Evolutionary conservation across 2,329 filamentous ascomycete species (phyloP), one percentile per base, ranked within the genome.

Genomic region (Allantophomopsis lycopodina): DNA sequence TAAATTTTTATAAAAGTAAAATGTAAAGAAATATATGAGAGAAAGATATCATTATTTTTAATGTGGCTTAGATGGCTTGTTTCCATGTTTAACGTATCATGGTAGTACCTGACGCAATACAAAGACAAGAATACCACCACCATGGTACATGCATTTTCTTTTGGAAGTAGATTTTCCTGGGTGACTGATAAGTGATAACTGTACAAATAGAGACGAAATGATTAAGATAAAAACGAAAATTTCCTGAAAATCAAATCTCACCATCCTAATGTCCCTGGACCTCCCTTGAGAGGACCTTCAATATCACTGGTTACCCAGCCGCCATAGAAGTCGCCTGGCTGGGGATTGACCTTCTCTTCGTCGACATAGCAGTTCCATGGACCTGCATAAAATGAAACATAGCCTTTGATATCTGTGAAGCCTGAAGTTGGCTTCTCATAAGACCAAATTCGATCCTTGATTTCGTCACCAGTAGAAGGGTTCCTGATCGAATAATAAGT

Each of bases 331-430:
- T 78, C 73, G 7, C 71, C 71, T 13, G 69, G 71, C 57, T 77
- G 72, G 32, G 71, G 60, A 53, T 68, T 60, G 15, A 76, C 74
- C 49, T 63, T 63, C 54, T 78, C 73, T 8, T 71, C 71, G 52
- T 78, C 72, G 4, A 76, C 73, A 53, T 63, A 73, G 49, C 73
- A 79, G 42, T 75, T 67, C 73, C 72, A 77, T 11, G 72, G 72
- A 12, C 66, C 70, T 11, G 69, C 71, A 50, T 76, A 79, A 48
- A 79, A 73, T 32, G 68, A 71, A 38, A 79, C 48, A 53, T 69
- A 69, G 12, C 66, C 69, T 48, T 66, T 68, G 50, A 79, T 67
- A 5, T 58, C 56, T 46, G 60, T 61, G 52, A 75, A 79, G 0
- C 58, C 56, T 30, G 58, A 51, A 5, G 67, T 71, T 4, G 75